phyloP scores from a whole-genome alignment of 495 filamentous ascomycete genomes.

The Talaromyces ruber region DNA sequence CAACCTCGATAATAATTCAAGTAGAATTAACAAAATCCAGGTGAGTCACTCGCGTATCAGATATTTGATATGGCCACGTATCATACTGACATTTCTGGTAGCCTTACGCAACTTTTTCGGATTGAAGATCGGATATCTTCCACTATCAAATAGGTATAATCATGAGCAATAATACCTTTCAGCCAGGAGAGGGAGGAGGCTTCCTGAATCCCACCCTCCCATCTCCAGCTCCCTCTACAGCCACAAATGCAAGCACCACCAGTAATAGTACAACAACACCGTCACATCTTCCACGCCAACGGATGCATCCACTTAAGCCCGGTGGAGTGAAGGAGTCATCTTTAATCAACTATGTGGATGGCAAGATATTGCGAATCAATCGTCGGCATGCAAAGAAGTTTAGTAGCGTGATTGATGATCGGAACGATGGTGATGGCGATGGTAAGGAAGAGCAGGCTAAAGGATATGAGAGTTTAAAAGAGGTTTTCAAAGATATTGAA shows the following conservation, averaged over 20 bases:
- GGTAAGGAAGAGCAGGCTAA: conserved; percentile 33
- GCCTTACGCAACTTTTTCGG: background rate
- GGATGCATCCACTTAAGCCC: conserved; percentile 52
- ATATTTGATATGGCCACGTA: background rate
- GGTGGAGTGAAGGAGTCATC: conserved; percentile 70
- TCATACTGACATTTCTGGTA: background rate
- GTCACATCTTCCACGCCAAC: conserved; percentile 52
- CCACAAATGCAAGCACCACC: conserved; percentile 29
- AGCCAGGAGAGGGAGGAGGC: conserved; percentile 22
- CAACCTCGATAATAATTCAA: background rate
- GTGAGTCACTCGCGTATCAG: background rate
- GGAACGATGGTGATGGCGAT: conserved; percentile 42
- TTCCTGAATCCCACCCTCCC: conserved; percentile 42
- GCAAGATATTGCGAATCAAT: conserved; percentile 52
- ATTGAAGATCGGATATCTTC: background rate
- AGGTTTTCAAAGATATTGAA: conserved; percentile 64
- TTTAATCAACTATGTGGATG: conserved; percentile 62
- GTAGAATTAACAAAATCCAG: background rate
- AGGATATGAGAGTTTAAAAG: conserved; percentile 60
- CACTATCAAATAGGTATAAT: background rate
- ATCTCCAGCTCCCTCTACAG: conserved; percentile 44
- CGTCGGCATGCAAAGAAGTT: conserved; percentile 70
- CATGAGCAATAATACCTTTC: background rate
- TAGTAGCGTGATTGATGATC: conserved; percentile 34
- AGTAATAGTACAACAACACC: conserved; percentile 9